A percentile compares a stretch with the other conserved stretches of the same genome.
phyloP scores from a whole-genome alignment of 2,329 filamentous ascomycete species.

The Rhynchosporium graminicola region DNA sequence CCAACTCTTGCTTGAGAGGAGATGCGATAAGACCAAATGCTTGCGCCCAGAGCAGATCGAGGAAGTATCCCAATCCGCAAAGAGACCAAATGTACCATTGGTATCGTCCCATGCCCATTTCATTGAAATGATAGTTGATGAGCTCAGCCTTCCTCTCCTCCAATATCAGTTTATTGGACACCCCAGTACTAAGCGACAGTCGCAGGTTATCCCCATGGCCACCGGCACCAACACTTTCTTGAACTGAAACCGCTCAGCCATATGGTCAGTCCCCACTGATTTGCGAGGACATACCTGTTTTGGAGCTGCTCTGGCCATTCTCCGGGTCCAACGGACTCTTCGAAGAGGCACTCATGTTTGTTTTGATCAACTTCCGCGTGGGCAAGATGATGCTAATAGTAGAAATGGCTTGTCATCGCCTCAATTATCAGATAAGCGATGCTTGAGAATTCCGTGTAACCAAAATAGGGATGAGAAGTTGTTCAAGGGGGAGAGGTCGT shows the following conservation, averaged over 20 bases:
- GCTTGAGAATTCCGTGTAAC: background rate
- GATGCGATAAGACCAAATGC: constrained; percentile 33
- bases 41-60: constrained; percentile 36
- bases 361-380: background rate
- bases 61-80: constrained; percentile 37
- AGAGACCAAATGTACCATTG: constrained; percentile 37
- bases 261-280: background rate
- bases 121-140: constrained; percentile 29
- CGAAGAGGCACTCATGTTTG: constrained; percentile 1
- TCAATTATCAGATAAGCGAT: no score
- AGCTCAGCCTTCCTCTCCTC: constrained; percentile 27
- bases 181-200: background rate
- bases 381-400: no score
- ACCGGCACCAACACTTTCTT: background rate
- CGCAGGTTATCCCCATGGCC: background rate
- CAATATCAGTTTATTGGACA: constrained; percentile 12
- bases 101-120: constrained; percentile 34
- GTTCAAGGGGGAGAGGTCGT: no score
- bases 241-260: background rate
- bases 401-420: no score
- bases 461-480: background rate
- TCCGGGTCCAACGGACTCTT: background rate
- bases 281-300: background rate
- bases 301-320: background rate
- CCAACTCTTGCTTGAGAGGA: constrained; percentile 30